phyloP scores from a whole-genome alignment of 2,329 filamentous ascomycete genomes.

The Claviceps paspali region DNA sequence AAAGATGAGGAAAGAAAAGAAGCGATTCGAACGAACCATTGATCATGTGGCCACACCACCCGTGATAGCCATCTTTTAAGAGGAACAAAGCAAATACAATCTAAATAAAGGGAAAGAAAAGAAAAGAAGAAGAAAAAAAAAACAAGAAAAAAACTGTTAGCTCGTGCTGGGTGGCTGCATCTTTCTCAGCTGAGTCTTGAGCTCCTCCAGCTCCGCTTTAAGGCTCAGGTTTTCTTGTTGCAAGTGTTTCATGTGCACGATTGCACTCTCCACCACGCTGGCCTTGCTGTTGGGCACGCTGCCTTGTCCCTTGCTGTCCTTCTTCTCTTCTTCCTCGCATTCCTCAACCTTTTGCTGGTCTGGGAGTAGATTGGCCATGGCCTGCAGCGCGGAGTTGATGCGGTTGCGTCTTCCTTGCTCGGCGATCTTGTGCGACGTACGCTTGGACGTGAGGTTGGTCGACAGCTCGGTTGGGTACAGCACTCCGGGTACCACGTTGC shows the following conservation, averaged over 20 bases:
- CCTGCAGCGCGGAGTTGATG: conserved; percentile 84
- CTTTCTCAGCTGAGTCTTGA: conserved; percentile 18
- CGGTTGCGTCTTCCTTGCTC: conserved; percentile 91
- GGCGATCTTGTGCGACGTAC: conserved; percentile 93
- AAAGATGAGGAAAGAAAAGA: no score
- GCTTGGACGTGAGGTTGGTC: conserved; percentile 87
- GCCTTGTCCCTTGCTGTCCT: conserved; percentile 24
- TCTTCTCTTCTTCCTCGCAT: conserved; percentile 30
- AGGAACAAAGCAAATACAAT: no score
- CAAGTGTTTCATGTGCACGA: conserved; percentile 82
- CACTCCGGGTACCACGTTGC: conserved; percentile 77
- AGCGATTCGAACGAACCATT: no score
- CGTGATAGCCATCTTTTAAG: no score
- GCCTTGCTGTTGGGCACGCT: conserved; percentile 70
- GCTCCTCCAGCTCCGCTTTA: conserved; percentile 39
- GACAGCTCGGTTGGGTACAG: conserved; percentile 83
- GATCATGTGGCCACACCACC: no score
- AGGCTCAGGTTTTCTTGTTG: conserved; percentile 57
- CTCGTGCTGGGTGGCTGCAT: background rate
- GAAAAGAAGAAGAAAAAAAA: no score
- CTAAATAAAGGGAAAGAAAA: no score
- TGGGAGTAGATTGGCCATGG: conserved; percentile 81
- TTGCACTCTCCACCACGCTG: conserved; percentile 92
- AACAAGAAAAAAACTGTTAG: background rate
- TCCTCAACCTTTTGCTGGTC: conserved; percentile 26